These are phyloP conservation scores for Aspergillaceae sp. DNA, from an alignment of 2,329 filamentous ascomycete genomes.

Conservation along the genomic window DNA sequence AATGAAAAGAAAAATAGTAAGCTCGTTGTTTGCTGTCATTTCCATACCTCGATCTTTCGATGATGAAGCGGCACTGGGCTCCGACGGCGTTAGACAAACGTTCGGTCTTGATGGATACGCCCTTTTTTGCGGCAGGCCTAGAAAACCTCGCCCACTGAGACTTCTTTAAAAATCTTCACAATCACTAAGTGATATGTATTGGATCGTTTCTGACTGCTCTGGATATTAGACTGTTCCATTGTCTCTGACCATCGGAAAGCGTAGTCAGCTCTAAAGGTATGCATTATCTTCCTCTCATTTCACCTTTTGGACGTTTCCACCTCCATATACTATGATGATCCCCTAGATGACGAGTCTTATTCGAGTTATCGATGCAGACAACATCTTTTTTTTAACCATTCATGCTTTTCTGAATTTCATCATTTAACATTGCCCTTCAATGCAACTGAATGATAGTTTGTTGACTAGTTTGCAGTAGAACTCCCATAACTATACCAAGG, in stretches of 20 bases:
- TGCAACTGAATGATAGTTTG: too few species aligned
- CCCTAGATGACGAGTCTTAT: constrained; percentile 59
- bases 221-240: constrained; percentile 4
- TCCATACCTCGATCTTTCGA: constrained; percentile 14
- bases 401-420: constrained; percentile 47
- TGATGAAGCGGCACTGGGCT: constrained; percentile 79
- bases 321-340: constrained; percentile 39
- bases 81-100: constrained; percentile 56
- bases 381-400: constrained; percentile 47
- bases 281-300: too few species aligned
- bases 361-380: constrained; percentile 55
- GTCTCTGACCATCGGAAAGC: background rate
- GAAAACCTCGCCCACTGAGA: constrained; percentile 99
- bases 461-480: background rate
- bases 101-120: constrained; percentile 73
- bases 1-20: constrained; percentile 14
- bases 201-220: constrained; percentile 20
- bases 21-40: constrained; percentile 5
- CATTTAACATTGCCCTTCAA: constrained; percentile 4
- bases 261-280: too few species aligned
- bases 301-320: background rate
- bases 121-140: constrained; percentile 87
- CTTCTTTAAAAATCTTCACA: constrained; percentile 17
- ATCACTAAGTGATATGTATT: background rate
- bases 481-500: background rate